Evolutionary conservation across 176 grass and related monocot species (phyloP), one percentile per base, ranked within the genome.

Genomic region (Musa beccarii): DNA sequence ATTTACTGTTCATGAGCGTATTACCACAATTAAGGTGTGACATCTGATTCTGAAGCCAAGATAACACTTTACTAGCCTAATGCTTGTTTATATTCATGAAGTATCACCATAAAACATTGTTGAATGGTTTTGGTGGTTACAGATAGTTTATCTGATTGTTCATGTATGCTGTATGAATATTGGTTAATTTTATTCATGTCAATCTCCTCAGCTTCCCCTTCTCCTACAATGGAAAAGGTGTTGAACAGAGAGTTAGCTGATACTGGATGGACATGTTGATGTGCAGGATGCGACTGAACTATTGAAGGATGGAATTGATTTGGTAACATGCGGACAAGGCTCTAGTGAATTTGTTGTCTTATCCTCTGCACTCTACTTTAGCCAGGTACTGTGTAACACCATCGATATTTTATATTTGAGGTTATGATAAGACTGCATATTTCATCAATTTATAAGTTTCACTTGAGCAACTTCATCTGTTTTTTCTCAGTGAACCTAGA

Each of bases 281-380:
- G 8, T 22, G 43, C 86, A 98, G 95, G 95, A 93, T 78, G 95
- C 86, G 24, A 84, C 88, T 4, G 90, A 94, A 63, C 83, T 98
- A 68, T 79, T 98, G 64, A 98, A 91, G 82, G 95, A 98, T 73
- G 86, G 86, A 50, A 91, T 98, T 84, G 90, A 98, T 81, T 81
- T 98, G 81, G 84, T 98, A 78, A 86, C 90, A 94, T 73, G 86
- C 90, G 22, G 88, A 94, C 72, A 78, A 66, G 8, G 88, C 95
- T 51, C 80, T 98, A 25, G 83, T 57, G 9, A 91, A 91, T 87
- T 84, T 98, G 70, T 80, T 94, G 64, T 98, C 90, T 0, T 98
- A 98, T 91, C 95, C 95, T 24, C 82, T 93, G 73, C 84, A 87
- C 22, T 74, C 83, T 70, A 98, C 90, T 77, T 82, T 98, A 85